A percentile compares a stretch with the other conserved stretches of the same genome.
Evolutionary conservation across 2,329 filamentous ascomycete genomes (phyloP).

Genomic region (Hymenoscyphus fraxineus): DNA sequence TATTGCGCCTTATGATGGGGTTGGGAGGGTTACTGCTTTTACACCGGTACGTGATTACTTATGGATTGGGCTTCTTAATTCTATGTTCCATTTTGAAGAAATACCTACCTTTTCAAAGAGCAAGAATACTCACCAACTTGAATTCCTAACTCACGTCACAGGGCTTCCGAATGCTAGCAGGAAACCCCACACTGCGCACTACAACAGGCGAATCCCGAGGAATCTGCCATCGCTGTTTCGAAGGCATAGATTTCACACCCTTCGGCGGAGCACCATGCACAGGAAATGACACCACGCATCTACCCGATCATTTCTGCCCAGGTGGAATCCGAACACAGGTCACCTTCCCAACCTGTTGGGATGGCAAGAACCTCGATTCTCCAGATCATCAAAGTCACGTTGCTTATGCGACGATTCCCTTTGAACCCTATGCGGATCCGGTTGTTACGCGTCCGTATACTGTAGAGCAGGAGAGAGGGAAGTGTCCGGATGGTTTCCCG

Average conservation of each 20-base stretch:
- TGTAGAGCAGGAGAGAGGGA: constrained; percentile 16
- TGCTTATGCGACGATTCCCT: constrained; percentile 12
- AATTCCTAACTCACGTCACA: constrained; percentile 36
- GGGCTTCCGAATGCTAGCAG: constrained; percentile 63
- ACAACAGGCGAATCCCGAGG: constrained; percentile 10
- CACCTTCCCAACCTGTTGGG: constrained; percentile 47
- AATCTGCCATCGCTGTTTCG: constrained; percentile 14
- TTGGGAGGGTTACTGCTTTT: background rate
- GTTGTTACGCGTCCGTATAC: background rate
- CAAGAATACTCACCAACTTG: background rate
- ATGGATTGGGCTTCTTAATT: background rate
- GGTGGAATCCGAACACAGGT: constrained; percentile 49
- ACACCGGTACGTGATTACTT: background rate
- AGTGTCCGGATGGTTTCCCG: constrained; percentile 35
- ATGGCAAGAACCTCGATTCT: constrained; percentile 22
- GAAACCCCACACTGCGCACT: constrained; percentile 43
- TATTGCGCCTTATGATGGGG: constrained; percentile 5
- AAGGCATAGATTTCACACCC: constrained; percentile 7
- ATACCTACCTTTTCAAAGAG: too few species aligned
- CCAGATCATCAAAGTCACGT: constrained; percentile 27
- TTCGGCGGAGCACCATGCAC: constrained; percentile 15
- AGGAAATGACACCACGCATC: constrained; percentile 30
- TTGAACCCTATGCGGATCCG: background rate
- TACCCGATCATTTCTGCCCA: constrained; percentile 52
- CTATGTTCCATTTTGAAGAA: too few species aligned